phyloP scores from a whole-genome alignment of 768 basidiomycete species.

The Trametes sanguinea region DNA sequence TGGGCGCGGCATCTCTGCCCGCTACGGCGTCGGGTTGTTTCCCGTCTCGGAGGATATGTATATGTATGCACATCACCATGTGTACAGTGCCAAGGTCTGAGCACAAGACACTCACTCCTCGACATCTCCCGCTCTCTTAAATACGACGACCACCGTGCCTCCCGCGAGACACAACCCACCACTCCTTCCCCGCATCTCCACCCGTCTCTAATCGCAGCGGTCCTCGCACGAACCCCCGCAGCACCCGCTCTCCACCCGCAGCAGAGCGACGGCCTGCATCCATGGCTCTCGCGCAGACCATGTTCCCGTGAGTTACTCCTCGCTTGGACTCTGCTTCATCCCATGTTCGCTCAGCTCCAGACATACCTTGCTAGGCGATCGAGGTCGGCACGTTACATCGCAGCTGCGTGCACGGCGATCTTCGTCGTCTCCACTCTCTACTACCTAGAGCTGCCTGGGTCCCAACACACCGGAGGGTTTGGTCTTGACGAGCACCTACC shows the following conservation, averaged over 20 bases:
- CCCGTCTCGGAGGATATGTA: too few species aligned
- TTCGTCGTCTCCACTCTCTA: conserved; percentile 26
- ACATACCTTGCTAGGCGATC: conserved; percentile 11
- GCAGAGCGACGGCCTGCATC: neutral
- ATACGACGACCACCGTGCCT: neutral
- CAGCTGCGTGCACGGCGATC: conserved; percentile 12
- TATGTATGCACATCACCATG: neutral
- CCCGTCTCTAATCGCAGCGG: neutral
- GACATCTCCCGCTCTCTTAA: neutral
- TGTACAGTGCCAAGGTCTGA: neutral
- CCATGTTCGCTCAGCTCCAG: conserved; percentile 6
- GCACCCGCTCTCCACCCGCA: conserved; percentile 14
- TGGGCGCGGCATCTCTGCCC: neutral
- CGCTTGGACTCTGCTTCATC: neutral
- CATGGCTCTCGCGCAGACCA: neutral
- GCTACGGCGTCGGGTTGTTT: neutral
- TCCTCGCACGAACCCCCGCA: conserved; percentile 7
- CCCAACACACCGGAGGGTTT: neutral
- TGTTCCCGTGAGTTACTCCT: conserved; percentile 9
- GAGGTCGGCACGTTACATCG: conserved; percentile 21
- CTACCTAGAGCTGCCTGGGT: conserved; percentile 12
- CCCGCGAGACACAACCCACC: neutral
- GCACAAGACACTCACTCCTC: neutral
- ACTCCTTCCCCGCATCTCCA: neutral
- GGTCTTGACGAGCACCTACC: neutral